Evolutionary conservation across 495 filamentous ascomycete species (phyloP).

Genomic region (Aspergillus nidulans): DNA sequence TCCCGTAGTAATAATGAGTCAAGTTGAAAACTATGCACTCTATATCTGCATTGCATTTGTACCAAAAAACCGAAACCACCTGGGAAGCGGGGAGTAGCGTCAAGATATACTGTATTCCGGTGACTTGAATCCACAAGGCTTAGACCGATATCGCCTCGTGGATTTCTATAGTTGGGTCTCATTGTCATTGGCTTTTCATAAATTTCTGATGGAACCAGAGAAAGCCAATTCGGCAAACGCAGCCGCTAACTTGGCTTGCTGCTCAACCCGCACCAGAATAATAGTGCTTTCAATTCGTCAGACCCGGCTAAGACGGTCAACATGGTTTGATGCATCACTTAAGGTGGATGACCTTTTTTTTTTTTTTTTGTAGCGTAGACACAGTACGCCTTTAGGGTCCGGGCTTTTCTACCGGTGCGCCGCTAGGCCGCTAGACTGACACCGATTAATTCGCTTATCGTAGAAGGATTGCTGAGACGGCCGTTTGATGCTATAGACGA

Average conservation of each 20-base stretch:
- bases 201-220: slow-evolving; percentile 7
- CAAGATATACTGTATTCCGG: slow-evolving; percentile 6
- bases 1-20: slow-evolving; percentile 1
- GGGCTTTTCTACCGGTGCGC: not conserved
- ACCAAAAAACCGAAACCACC: not conserved
- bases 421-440: not conserved
- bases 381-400: not conserved
- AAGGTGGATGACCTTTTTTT: not conserved
- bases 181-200: slow-evolving; percentile 10
- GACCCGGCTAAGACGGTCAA: not conserved
- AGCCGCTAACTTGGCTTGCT: slow-evolving; percentile 10
- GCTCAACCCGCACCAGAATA: not conserved
- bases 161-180: not conserved
- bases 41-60: not conserved
- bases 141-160: slow-evolving; percentile 22
- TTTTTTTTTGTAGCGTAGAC: not conserved
- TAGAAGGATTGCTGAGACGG: not conserved
- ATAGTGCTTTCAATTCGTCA: not conserved
- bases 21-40: not conserved
- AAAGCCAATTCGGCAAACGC: slow-evolving; percentile 7
- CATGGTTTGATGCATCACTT: not conserved
- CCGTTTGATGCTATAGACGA: not conserved
- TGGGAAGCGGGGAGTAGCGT: not conserved
- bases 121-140: not conserved
- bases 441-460: not conserved